These are phyloP conservation scores for Zygosaccharomyces pseudorouxii DNA, from an alignment of 805 yeast genomes.

Conservation along the genomic window DNA sequence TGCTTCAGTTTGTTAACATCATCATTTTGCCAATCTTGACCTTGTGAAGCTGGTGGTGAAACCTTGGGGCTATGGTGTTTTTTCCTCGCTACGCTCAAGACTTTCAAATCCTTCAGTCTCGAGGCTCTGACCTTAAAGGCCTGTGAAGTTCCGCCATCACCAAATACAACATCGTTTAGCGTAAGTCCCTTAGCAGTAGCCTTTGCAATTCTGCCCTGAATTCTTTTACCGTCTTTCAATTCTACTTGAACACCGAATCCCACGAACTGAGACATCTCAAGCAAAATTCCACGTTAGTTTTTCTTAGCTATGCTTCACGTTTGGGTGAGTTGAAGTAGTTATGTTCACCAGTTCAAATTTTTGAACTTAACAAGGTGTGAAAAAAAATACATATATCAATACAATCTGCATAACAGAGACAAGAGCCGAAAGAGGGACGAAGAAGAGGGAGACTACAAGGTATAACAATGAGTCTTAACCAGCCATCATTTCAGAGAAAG, in stretches of 20 bases:
- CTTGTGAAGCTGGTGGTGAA: constrained; percentile 10
- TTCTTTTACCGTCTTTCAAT: constrained; percentile 39
- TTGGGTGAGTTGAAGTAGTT: not conserved
- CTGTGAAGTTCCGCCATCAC: constrained; percentile 32
- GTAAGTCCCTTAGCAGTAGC: constrained; percentile 39
- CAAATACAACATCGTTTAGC: constrained; percentile 37
- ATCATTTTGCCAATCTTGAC: constrained; percentile 44
- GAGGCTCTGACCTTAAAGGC: constrained; percentile 35
- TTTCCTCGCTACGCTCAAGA: constrained; percentile 24
- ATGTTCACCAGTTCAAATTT: not conserved
- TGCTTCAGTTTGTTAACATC: constrained; percentile 46
- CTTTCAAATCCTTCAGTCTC: constrained; percentile 34
- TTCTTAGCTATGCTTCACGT: not conserved
- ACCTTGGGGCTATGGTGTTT: constrained; percentile 34
- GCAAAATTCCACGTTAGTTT: not conserved
- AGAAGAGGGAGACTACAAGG: not conserved
- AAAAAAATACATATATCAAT: not conserved
- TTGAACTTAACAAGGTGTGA: not conserved
- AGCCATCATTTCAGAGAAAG: constrained; percentile 41
- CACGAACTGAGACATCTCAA: constrained; percentile 38
- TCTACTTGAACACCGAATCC: constrained; percentile 45
- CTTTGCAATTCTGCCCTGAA: constrained; percentile 41
- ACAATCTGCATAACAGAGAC: not conserved
- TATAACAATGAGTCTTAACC: not conserved
- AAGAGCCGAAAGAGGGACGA: not conserved